Base-by-base conservation (phyloP, 768 basidiomycete species). In the Tylopilus sp. region DNA sequence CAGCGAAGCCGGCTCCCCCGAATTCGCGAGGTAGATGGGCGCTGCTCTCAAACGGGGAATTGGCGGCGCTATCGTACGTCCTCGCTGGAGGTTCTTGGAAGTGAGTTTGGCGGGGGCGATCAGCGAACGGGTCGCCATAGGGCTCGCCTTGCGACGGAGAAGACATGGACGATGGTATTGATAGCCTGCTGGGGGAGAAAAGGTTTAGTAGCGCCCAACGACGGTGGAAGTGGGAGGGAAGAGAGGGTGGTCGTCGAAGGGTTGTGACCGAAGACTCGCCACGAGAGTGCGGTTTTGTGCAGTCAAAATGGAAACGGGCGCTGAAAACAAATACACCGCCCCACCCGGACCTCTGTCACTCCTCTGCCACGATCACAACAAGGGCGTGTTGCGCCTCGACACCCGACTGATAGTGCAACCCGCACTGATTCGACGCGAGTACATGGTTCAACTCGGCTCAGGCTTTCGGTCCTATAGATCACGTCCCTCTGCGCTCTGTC, bases 101-200 rank as follows among this genome's bases (percentile, higher is more conserved):
- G 46, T 82, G 84, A 38, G 81, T 72, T 48, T 77, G 80, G 49
- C 77, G 81, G 50, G 82, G 78, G 21, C 82, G 76, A 72, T 91
- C 88, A 45, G 83, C 76, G 66, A 91, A 92, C 7, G 90, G 90
- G 67, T 92, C 87, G 28, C 71, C 74, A 48, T 77, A 76, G 17
- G 63, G 69, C 53, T 69, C 69, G 43, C 62, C 64, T 26, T 66
- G 69, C 49, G 71, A 54, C 6, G 66, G 53, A 45, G 63, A 65
- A 38, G 70, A 57, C 69, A 70, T 70, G 33, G 13, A 43, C 45
- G 40, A 19, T 47, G 34, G 17, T 3, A 34, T 16, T 17, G 29
- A 48, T 10, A 25, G 45, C 59, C 59, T 61, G 48, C 28, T 37
- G 14, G 34, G 50, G 38, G 55, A 48, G 40, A 47, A 50, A 56